Evolutionary conservation across 1,139 yeast species (phyloP), one percentile per base, ranked within the genome.

Genomic region (Blastobotrys capitulatus): DNA sequence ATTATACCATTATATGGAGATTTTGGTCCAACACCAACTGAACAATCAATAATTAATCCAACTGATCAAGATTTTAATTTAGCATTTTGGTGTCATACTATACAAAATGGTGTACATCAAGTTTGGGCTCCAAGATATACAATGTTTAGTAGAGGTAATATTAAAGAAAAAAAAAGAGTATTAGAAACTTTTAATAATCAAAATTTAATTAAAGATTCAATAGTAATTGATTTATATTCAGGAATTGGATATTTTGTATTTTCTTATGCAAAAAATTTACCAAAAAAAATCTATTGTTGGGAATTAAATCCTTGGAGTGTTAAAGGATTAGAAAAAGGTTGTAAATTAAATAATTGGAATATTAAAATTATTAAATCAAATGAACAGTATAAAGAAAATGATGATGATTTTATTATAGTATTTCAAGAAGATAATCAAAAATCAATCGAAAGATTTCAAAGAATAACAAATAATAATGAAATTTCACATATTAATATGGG

Each of bases 91-190:
- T 85, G 90, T 58, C 66, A 73, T 12, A 75, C 76, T 1, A 67
- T 72, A 1, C 96, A 88, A 61, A 86, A 88, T 63, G 90, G 89
- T 1, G 79, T 88, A 6, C 71, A 65, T 53, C 96, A 88, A 60
- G 74, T 78, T 2, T 88, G 96, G 96, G 86, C 92, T 2, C 96
- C 96, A 0, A 63, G 75, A 48, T 83, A 80, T 60, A 86, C 95
- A 12, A 88, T 88, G 96, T 88, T 88, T 62, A 82, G 90, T 36
- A 67, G 96, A n/a, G 96, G 96, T 0, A 88, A 88, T 61, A 79
- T 88, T 57, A 84, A 83, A 55, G 96, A 88, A 61, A 88, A 88
- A 64, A 76, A 80, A 15, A 67, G 96, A 20, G 74, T 88, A 0
- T 63, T 47, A 71, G 70, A 4, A 76, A 27, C 43, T 4, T 72